Percentiles rank a stretch among this genome's conserved stretches.
phyloP scores from a whole-genome alignment of 345 rosid species.

The Mercurialis annua region DNA sequence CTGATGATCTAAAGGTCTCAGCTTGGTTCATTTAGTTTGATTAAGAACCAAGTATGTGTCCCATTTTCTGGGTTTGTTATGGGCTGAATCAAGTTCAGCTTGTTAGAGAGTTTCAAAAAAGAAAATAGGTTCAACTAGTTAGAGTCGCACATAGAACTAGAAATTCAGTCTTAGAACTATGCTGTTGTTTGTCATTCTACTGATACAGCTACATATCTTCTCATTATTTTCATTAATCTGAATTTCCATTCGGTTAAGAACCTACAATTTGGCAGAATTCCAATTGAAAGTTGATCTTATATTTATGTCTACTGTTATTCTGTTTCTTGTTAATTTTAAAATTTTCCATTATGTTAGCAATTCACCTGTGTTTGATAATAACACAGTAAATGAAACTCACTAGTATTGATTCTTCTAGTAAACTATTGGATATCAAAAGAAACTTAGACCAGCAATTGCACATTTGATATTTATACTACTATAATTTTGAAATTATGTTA shows the following conservation, averaged over 20 bases:
- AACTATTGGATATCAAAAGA: background rate
- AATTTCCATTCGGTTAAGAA: background rate
- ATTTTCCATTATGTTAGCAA: background rate
- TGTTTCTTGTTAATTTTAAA: background rate
- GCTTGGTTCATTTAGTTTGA: background rate
- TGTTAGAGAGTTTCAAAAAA: no score
- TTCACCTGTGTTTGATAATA: background rate
- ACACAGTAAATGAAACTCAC: background rate
- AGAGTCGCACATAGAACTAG: background rate
- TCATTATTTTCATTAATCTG: background rate
- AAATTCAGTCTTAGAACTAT: background rate
- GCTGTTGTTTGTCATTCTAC: background rate
- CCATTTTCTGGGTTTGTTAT: background rate
- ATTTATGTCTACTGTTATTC: background rate
- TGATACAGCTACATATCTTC: background rate
- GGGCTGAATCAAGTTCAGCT: background rate
- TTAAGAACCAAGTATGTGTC: background rate
- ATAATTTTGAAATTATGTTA: conserved; percentile 7
- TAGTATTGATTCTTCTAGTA: background rate
- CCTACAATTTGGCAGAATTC: background rate
- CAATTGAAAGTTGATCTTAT: background rate
- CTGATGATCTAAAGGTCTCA: background rate
- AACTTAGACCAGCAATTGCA: background rate
- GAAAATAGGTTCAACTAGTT: background rate
- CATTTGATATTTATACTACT: background rate